Percentiles rank a stretch among this genome's conserved stretches.
Conservation (phyloP, 2,329 filamentous ascomycete genomes). For the Colletotrichum filicis region DNA sequence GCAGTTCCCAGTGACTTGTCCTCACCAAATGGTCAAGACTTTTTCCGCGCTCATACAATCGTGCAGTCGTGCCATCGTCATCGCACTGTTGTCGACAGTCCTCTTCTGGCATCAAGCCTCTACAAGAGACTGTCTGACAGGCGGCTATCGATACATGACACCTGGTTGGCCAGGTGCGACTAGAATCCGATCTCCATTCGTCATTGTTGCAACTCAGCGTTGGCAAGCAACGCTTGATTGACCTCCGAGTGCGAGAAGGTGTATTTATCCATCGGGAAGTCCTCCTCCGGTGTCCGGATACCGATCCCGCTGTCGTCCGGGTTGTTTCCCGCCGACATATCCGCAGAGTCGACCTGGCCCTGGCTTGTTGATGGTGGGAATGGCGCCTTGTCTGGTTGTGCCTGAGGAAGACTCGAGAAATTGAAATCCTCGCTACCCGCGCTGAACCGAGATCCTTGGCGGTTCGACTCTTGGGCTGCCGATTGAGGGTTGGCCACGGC, state of each 20-base stretch:
- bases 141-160: slow-evolving; percentile 31
- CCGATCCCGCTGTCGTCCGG: slow-evolving; percentile 80
- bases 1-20: slow-evolving; percentile 6
- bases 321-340: slow-evolving; percentile 53
- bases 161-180: slow-evolving; percentile 29
- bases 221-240: slow-evolving; percentile 46
- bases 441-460: slow-evolving; percentile 53
- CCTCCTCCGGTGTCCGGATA: slow-evolving; percentile 74
- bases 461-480: slow-evolving; percentile 48
- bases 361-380: slow-evolving; percentile 58
- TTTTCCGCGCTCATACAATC: slow-evolving; percentile 36
- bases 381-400: slow-evolving; percentile 61
- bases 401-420: slow-evolving; percentile 56
- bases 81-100: slow-evolving; percentile 30
- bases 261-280: slow-evolving; percentile 71
- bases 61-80: slow-evolving; percentile 37
- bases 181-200: slow-evolving; percentile 1
- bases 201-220: slow-evolving; percentile 42
- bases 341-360: slow-evolving; percentile 54
- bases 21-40: slow-evolving; percentile 15
- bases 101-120: slow-evolving; percentile 31
- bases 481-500: slow-evolving; percentile 46
- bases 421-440: slow-evolving; percentile 58
- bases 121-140: slow-evolving; percentile 20
- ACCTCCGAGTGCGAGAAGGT: slow-evolving; percentile 52